A percentile compares a stretch with the other conserved stretches of the same genome.
Evolutionary conservation across 305 asterid genomes (phyloP).

Genomic region (Fraxinus sp.): DNA sequence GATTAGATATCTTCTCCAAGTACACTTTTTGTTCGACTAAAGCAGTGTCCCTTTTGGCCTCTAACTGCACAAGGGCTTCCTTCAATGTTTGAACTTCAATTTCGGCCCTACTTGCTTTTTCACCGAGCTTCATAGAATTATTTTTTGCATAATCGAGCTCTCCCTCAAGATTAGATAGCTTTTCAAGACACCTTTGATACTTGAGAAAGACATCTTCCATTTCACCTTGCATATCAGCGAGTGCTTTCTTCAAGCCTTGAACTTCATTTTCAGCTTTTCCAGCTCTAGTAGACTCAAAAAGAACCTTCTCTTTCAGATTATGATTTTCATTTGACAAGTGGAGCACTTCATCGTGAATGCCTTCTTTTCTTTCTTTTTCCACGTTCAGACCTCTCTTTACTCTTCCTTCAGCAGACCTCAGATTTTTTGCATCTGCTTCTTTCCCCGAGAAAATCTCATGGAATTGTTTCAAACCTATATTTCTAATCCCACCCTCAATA

Average conservation of each 20-base stretch:
- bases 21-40: slow-evolving; percentile 47
- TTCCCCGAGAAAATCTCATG: slow-evolving; percentile 49
- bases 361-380: slow-evolving; percentile 34
- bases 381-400: slow-evolving; percentile 24
- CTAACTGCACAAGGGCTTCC: slow-evolving; percentile 60
- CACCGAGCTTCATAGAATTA: slow-evolving; percentile 51
- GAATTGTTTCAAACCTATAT: slow-evolving; percentile 54
- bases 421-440: slow-evolving; percentile 24
- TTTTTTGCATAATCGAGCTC: slow-evolving; percentile 52
- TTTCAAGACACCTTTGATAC: slow-evolving; percentile 61
- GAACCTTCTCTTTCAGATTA: slow-evolving; percentile 49
- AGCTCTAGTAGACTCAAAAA: slow-evolving; percentile 51
- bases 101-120: slow-evolving; percentile 60
- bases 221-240: slow-evolving; percentile 53
- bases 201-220: slow-evolving; percentile 58
- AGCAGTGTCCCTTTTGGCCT: slow-evolving; percentile 59
- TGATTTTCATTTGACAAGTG: slow-evolving; percentile 48
- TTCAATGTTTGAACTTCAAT: slow-evolving; percentile 61
- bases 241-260: slow-evolving; percentile 45
- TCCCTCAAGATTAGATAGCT: slow-evolving; percentile 49
- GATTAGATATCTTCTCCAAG: slow-evolving; percentile 51
- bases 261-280: slow-evolving; percentile 65
- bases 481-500: slow-evolving; percentile 30
- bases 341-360: slow-evolving; percentile 33
- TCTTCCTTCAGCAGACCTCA: slow-evolving; percentile 29